These are phyloP conservation scores for Penicillium canariense DNA, from an alignment of 495 filamentous ascomycete genomes.

Conservation along the genomic window DNA sequence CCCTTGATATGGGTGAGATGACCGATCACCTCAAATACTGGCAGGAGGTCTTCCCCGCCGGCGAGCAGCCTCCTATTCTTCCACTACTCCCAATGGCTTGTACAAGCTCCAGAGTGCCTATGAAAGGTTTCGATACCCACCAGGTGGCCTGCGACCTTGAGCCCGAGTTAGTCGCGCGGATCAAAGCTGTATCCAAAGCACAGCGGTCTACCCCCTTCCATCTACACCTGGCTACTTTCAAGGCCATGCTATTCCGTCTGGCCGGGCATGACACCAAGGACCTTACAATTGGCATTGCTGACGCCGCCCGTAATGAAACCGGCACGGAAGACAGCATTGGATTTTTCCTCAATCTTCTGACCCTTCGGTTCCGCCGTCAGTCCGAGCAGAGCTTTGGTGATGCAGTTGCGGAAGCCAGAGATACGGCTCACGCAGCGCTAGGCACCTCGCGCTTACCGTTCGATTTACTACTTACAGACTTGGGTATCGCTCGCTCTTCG, in stretches of 20 bases:
- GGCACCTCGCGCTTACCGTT: conserved; percentile 37
- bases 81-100: conserved; percentile 27
- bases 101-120: not conserved
- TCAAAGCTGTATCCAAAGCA: not conserved
- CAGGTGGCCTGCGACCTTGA: not conserved
- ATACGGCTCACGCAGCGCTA: conserved; percentile 20
- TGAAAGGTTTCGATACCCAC: not conserved
- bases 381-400: conserved; percentile 10
- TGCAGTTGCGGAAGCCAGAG: conserved; percentile 13
- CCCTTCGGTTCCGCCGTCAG: conserved; percentile 36
- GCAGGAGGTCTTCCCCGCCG: conserved; percentile 17
- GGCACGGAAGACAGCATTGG: conserved; percentile 33
- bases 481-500: conserved; percentile 24
- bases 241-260: conserved; percentile 21
- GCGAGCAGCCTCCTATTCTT: conserved; percentile 15
- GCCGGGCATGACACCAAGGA: not conserved
- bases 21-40: conserved; percentile 26
- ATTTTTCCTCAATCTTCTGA: conserved; percentile 47
- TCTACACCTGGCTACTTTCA: conserved; percentile 29
- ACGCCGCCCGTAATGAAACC: conserved; percentile 30
- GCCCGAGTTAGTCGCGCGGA: not conserved
- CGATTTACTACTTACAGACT: conserved; percentile 36
- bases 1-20: conserved; percentile 7
- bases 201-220: conserved; percentile 30
- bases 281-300: conserved; percentile 32